A percentile compares a stretch with the other conserved stretches of the same genome.
Conservation (phyloP, 1,284 basidiomycete genomes). For the Porodaedalea pini region DNA sequence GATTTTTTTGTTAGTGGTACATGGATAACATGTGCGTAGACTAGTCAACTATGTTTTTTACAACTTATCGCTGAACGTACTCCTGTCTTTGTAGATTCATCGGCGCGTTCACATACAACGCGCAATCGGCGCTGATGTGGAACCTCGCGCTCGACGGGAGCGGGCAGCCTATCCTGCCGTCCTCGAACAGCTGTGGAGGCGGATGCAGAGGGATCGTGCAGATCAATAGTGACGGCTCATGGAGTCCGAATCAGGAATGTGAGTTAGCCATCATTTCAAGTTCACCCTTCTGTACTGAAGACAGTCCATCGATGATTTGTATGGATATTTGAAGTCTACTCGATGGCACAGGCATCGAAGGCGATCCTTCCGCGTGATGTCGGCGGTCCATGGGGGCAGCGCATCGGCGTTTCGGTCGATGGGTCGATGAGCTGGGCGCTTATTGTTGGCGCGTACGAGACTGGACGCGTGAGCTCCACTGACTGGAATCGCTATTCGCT, state of each 20-base stretch:
- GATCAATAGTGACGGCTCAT: constrained; percentile 59
- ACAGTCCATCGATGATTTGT: no score
- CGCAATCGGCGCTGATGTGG: constrained; percentile 28
- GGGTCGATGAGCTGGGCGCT: constrained; percentile 58
- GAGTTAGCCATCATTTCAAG: no score
- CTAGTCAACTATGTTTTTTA: not conserved
- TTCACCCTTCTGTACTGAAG: no score
- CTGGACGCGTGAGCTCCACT: constrained; percentile 45
- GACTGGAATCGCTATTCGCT: constrained; percentile 66
- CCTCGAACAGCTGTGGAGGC: constrained; percentile 56
- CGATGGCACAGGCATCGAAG: constrained; percentile 72
- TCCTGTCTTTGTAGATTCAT: constrained; percentile 21
- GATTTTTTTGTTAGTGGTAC: constrained; percentile 50
- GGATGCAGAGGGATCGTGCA: constrained; percentile 65
- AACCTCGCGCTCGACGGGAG: constrained; percentile 25
- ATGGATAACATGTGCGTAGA: constrained; percentile 66
- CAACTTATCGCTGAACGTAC: no score
- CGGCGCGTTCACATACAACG: constrained; percentile 22
- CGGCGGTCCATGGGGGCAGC: constrained; percentile 64
- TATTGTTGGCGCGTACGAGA: constrained; percentile 61
- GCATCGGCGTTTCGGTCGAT: constrained; percentile 59
- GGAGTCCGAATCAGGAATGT: constrained; percentile 71
- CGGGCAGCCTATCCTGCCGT: constrained; percentile 42
- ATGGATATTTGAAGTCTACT: constrained; percentile 46
- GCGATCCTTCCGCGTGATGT: constrained; percentile 64